A percentile compares a stretch with the other conserved stretches of the same genome.
Evolutionary conservation across 2,329 filamentous ascomycete species (phyloP).

Genomic region (Clarireedia monteithiana): DNA sequence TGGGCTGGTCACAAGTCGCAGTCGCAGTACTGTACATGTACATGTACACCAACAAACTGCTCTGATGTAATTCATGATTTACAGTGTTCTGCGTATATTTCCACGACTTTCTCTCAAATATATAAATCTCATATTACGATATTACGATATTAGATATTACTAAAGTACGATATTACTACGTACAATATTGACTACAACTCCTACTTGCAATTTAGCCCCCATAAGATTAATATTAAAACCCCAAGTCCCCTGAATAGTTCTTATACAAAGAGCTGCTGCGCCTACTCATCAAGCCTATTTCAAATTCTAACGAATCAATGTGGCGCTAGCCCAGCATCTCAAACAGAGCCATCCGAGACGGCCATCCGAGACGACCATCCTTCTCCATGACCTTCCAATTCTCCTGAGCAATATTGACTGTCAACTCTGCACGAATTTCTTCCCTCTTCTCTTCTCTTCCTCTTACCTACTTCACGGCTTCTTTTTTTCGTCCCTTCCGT

Average conservation of each 20-base stretch:
- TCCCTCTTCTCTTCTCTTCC: conserved; percentile 5
- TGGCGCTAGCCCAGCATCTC: conserved; percentile 2
- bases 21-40: too few species aligned
- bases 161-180: too few species aligned
- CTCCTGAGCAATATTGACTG: background rate
- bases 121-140: background rate
- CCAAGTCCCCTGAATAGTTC: background rate
- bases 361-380: background rate
- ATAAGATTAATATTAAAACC: background rate
- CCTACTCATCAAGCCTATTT: background rate
- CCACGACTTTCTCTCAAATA: background rate
- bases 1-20: too few species aligned
- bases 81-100: too few species aligned
- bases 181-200: too few species aligned
- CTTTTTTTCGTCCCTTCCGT: conserved; percentile 10
- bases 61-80: too few species aligned
- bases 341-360: conserved; percentile 4
- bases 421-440: background rate
- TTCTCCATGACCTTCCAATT: conserved; percentile 6
- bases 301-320: conserved; percentile 6
- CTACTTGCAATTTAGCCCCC: too few species aligned
- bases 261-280: background rate
- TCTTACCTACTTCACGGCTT: conserved; percentile 8
- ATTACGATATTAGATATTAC: too few species aligned
- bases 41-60: too few species aligned